A percentile compares a stretch with the other conserved stretches of the same genome.
These are phyloP conservation scores for Aspergillus flavus DNA, from an alignment of 2,329 filamentous ascomycete species.

Conservation along the genomic window DNA sequence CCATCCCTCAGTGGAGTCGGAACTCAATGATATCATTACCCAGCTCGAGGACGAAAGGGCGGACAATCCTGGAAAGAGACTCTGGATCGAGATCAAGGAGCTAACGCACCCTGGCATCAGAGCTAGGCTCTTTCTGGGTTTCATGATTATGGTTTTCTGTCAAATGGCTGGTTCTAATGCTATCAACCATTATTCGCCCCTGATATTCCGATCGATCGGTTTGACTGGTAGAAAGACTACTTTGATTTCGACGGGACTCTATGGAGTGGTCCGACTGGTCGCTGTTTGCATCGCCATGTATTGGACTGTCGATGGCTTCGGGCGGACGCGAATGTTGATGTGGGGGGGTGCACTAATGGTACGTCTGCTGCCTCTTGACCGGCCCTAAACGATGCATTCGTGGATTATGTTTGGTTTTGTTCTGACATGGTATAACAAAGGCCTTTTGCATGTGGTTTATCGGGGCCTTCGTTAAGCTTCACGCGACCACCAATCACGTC, in stretches of 20 bases:
- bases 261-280: conserved; percentile 58
- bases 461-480: conserved; percentile 43
- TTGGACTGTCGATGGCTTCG: conserved; percentile 24
- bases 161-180: conserved; percentile 50
- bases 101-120: not conserved
- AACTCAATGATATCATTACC: conserved; percentile 8
- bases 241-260: conserved; percentile 62
- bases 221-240: conserved; percentile 60
- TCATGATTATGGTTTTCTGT: conserved; percentile 10
- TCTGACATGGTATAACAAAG: not conserved
- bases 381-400: no score
- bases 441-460: conserved; percentile 61
- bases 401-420: not conserved
- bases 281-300: conserved; percentile 58
- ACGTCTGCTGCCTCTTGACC: not conserved
- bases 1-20: conserved; percentile 53
- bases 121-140: conserved; percentile 4
- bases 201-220: conserved; percentile 48
- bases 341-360: conserved; percentile 33
- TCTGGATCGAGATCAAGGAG: not conserved
- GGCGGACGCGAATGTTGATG: conserved; percentile 59
- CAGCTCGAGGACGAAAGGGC: not conserved
- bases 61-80: not conserved
- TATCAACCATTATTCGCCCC: conserved; percentile 65
- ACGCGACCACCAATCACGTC: not conserved